These are phyloP conservation scores for Colletotrichum orchidophilum DNA, from an alignment of 2,329 filamentous ascomycete genomes.

Conservation along the genomic window DNA sequence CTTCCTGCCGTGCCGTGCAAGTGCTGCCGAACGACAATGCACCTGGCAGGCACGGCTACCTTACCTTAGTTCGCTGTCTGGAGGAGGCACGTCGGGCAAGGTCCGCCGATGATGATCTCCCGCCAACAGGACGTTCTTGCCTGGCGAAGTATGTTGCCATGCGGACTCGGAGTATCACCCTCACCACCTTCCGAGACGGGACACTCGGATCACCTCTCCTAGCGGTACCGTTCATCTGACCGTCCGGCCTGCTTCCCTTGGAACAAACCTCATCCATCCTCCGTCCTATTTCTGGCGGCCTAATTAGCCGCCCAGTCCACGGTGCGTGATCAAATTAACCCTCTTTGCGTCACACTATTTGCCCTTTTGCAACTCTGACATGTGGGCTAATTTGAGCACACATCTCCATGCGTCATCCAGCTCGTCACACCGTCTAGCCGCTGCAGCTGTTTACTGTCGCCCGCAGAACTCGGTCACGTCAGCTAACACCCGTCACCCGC, in stretches of 20 bases:
- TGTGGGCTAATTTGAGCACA: constrained; percentile 41
- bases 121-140: constrained; percentile 6
- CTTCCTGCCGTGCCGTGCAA: constrained; percentile 10
- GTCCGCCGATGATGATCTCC: constrained; percentile 30
- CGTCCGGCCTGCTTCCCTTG: background rate
- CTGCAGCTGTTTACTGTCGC: constrained; percentile 34
- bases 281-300: constrained; percentile 25
- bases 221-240: constrained; percentile 13
- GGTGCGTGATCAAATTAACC: constrained; percentile 34
- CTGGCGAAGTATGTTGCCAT: background rate
- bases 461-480: constrained; percentile 23
- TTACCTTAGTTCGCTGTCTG: background rate
- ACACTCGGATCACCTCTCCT: constrained; percentile 4
- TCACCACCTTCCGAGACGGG: constrained; percentile 20
- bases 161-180: background rate
- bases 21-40: background rate
- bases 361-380: constrained; percentile 8
- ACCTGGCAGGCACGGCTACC: background rate
- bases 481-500: constrained; percentile 27
- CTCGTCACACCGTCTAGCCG: constrained; percentile 19
- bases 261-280: background rate
- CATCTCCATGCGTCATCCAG: constrained; percentile 5
- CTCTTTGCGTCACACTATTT: constrained; percentile 16
- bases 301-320: constrained; percentile 33
- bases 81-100: constrained; percentile 22